These are phyloP conservation scores for Exophiala sp. DNA, from an alignment of 2,329 filamentous ascomycete species.

Conservation along the genomic window DNA sequence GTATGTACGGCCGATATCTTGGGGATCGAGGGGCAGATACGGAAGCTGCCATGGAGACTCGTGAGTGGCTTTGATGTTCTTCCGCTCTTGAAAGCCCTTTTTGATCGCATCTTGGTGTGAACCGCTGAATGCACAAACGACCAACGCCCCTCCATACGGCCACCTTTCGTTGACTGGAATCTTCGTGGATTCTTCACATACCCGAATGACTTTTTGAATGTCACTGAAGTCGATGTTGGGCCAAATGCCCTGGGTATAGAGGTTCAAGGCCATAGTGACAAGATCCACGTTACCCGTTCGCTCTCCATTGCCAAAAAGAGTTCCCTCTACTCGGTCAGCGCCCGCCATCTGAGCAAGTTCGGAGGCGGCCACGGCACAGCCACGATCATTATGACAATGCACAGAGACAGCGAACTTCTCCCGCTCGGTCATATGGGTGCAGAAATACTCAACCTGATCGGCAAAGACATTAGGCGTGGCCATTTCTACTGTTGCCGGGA, in stretches of 20 bases:
- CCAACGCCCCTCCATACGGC: slow-evolving; percentile 85
- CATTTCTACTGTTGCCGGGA: slow-evolving; percentile 95
- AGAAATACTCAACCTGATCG: slow-evolving; percentile 96
- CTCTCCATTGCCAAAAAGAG: slow-evolving; percentile 91
- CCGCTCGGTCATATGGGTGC: slow-evolving; percentile 74
- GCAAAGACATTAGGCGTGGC: slow-evolving; percentile 92
- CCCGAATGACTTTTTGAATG: slow-evolving; percentile 77
- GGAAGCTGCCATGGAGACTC: slow-evolving; percentile 79
- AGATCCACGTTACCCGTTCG: slow-evolving; percentile 93
- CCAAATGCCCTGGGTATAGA: slow-evolving; percentile 88
- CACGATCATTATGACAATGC: slow-evolving; percentile 92
- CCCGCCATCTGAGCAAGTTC: slow-evolving; percentile 96
- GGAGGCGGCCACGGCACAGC: slow-evolving; percentile 82
- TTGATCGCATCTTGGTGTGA: slow-evolving; percentile 96
- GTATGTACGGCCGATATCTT: slow-evolving; percentile 94
- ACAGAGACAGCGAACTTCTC: slow-evolving; percentile 86
- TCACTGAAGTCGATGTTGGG: slow-evolving; percentile 89
- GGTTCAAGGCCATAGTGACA: slow-evolving; percentile 85
- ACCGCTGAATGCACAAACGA: slow-evolving; percentile 89
- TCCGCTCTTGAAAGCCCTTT: slow-evolving; percentile 70
- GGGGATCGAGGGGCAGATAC: slow-evolving; percentile 87
- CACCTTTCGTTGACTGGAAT: slow-evolving; percentile 87
- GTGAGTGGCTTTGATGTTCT: slow-evolving; percentile 55
- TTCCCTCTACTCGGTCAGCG: slow-evolving; percentile 89
- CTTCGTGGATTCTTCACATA: slow-evolving; percentile 90